These are phyloP conservation scores for Zymoseptoria crescenta DNA, from an alignment of 2,329 filamentous ascomycete species.

Conservation along the genomic window DNA sequence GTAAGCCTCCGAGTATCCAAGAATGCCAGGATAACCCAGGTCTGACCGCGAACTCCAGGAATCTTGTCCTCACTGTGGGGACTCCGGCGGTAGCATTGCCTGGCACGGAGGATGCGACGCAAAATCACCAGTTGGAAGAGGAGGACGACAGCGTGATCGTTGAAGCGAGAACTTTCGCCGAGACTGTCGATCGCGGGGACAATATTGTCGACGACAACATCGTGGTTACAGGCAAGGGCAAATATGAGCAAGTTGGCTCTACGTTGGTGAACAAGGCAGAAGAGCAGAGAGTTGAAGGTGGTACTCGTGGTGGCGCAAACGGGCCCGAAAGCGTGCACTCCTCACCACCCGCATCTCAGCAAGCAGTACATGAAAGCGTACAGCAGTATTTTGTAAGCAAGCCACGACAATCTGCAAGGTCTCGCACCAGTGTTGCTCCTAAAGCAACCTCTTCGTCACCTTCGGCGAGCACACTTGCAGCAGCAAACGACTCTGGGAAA, in stretches of 20 bases:
- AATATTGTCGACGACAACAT: background rate
- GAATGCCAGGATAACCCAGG: background rate
- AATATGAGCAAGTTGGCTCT: background rate
- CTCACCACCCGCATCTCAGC: background rate
- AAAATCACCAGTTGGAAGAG: background rate
- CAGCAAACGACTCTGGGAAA: background rate
- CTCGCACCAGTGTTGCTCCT: background rate
- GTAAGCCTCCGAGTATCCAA: constrained; percentile 12
- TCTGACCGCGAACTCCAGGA: background rate
- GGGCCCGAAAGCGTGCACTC: background rate
- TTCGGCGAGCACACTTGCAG: background rate
- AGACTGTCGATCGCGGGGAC: background rate
- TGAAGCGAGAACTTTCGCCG: background rate
- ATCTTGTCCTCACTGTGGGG: background rate
- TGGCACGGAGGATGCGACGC: background rate
- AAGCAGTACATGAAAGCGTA: background rate
- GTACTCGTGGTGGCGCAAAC: background rate
- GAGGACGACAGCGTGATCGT: constrained; percentile 6
- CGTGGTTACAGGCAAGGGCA: background rate
- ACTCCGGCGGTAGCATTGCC: background rate
- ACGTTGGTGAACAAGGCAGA: background rate
- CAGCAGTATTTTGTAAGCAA: background rate
- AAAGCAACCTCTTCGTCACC: constrained; percentile 1
- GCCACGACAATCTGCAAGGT: background rate
- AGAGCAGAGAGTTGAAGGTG: background rate